These are phyloP conservation scores for Talaromyces marneffei DNA, from an alignment of 2,329 filamentous ascomycete genomes.

Conservation along the genomic window DNA sequence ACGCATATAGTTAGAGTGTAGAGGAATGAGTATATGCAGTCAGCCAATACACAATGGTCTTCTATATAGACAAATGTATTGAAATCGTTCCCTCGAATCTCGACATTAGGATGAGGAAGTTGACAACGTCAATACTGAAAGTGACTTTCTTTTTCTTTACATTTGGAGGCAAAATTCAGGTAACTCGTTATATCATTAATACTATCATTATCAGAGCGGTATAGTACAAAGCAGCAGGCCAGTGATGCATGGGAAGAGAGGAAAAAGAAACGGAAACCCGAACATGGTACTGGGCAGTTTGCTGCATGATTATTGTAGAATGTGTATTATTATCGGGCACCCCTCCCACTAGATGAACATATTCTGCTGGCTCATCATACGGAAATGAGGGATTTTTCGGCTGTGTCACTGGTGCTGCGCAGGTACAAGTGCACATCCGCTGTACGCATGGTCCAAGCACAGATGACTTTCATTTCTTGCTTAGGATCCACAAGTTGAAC, in stretches of 20 bases:
- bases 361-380: background rate
- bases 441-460: constrained; percentile 36
- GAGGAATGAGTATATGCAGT: no score
- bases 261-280: background rate
- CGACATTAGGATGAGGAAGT: no score
- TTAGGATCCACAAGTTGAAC: constrained; percentile 31
- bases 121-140: no score
- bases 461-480: constrained; percentile 34
- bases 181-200: background rate
- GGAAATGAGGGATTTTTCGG: background rate
- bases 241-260: background rate
- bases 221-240: background rate
- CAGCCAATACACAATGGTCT: no score
- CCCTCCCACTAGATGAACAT: background rate
- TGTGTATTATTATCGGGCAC: background rate
- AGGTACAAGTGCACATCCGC: constrained; percentile 5
- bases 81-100: no score
- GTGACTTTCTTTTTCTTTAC: no score
- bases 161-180: no score
- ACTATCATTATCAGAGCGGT: background rate
- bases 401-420: background rate
- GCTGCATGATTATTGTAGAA: background rate
- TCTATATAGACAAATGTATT: no score
- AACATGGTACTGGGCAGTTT: background rate
- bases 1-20: no score